Conservation (phyloP, 148 eudicot species). For the Chenopodium suecicum region DNA sequence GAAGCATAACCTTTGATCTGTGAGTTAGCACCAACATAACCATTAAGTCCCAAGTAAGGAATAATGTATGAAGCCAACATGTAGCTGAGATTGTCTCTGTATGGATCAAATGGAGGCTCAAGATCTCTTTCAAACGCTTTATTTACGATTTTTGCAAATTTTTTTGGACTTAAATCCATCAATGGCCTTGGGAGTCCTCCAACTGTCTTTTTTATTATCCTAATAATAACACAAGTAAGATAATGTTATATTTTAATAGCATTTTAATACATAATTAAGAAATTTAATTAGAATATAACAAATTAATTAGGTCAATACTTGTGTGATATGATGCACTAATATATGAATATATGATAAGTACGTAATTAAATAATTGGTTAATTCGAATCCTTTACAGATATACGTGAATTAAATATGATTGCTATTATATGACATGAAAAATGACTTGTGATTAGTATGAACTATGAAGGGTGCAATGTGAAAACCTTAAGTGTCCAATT, state of each 20-base stretch:
- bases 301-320: too few relatives aligned
- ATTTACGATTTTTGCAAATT: conserved; percentile 48
- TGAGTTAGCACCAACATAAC: conserved; percentile 74
- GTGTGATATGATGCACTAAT: too few relatives aligned
- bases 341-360: too few relatives aligned
- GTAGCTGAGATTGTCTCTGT: conserved; percentile 54
- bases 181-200: conserved; percentile 73
- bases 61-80: conserved; percentile 53
- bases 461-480: too few relatives aligned
- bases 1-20: conserved; percentile 32
- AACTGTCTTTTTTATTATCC: conserved; percentile 57
- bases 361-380: too few relatives aligned
- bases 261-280: not conserved
- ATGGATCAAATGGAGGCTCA: conserved; percentile 73
- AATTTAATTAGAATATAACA: too few relatives aligned
- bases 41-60: conserved; percentile 70
- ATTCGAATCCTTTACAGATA: too few relatives aligned
- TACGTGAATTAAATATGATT: too few relatives aligned
- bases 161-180: conserved; percentile 46
- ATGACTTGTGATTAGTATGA: too few relatives aligned
- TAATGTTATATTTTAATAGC: too few relatives aligned
- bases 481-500: conserved; percentile 58
- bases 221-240: conserved; percentile 11
- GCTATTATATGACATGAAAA: too few relatives aligned
- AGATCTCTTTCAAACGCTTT: conserved; percentile 54